These are phyloP conservation scores for Brassica hybrid DNA, from an alignment of 441 rosid genomes.

Conservation along the genomic window DNA sequence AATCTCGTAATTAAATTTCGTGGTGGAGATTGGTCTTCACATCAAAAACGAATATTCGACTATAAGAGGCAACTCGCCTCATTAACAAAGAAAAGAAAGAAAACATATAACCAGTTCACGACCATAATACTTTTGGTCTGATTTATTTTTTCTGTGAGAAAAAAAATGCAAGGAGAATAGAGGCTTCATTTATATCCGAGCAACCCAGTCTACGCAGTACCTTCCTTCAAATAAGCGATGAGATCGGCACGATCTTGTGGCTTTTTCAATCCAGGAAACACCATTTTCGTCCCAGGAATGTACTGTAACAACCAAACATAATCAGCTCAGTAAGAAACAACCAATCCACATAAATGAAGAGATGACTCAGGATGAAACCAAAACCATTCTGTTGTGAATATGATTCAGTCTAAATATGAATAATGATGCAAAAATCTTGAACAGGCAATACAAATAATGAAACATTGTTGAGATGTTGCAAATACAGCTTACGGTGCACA, in stretches of 20 bases:
- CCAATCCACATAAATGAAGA: not conserved
- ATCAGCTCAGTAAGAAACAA: not conserved
- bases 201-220: constrained; percentile 49
- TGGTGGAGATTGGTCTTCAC: constrained; percentile 8
- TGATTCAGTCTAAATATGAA: not conserved
- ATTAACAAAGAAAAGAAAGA: not conserved
- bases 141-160: constrained; percentile 27
- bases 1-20: not conserved
- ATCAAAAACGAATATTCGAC: constrained; percentile 26
- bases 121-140: constrained; percentile 31
- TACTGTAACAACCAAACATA: constrained; percentile 42
- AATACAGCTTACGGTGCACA: not conserved
- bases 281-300: constrained; percentile 70
- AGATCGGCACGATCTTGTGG: constrained; percentile 67
- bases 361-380: not conserved
- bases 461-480: not conserved
- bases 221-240: constrained; percentile 60
- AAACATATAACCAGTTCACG: constrained; percentile 16
- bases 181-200: not conserved
- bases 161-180: constrained; percentile 12
- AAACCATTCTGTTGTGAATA: not conserved
- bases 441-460: not conserved
- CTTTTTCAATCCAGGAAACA: constrained; percentile 67
- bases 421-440: not conserved
- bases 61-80: constrained; percentile 27